Base-by-base conservation (phyloP, 768 basidiomycete species). In the Macrolepiota fuliginosa region DNA sequence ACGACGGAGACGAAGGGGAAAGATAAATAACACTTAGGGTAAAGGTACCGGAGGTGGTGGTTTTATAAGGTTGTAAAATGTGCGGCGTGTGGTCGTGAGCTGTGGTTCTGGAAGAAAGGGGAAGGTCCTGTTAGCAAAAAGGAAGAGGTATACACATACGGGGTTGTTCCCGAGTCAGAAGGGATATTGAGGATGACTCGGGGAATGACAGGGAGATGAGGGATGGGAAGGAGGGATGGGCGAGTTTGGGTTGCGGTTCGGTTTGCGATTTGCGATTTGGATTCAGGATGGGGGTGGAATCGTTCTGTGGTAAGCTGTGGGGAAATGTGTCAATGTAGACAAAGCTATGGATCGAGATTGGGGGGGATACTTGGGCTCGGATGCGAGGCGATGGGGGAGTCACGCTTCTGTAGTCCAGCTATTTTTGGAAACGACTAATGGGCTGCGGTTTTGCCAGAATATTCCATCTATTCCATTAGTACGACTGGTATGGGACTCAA, bases 401-500 rank as follows among this genome's bases (percentile, higher is more conserved):
- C 47, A 49, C 1, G 7, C 17, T n/a, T 0, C 29, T 32, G 29
- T 32, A 32, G 29, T 32, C 29, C 7, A 7, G n/a, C n/a, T 22
- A 45, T 19, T 45, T 45, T 45, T 45, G 7, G 42, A 19, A 45
- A 19, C 19, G 42, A 45, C 39, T 12, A 40, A 17, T 40, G 39
- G 17, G 42, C 47, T 49, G 47, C 47, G 25, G 25, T 10, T 12
- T 35, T 24, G 39, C 25, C 40, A 55, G 54, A 22, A 35, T 37
- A 35, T 47, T 47, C 45, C 17, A 13, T 40, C 37, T 56, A 40
- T 56, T 56, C 17, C 37, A 17, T 56, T 45, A 56, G 54, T 27
- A 45, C 40, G 11, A n/a, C 10, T 36, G 27, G 32, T 36, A 36
- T 13, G 15, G 42, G 15, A 22, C 54, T 49, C 24, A 71, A 42